Conservation (phyloP, 257 asterid genomes). For the Catharanthus roseus region DNA sequence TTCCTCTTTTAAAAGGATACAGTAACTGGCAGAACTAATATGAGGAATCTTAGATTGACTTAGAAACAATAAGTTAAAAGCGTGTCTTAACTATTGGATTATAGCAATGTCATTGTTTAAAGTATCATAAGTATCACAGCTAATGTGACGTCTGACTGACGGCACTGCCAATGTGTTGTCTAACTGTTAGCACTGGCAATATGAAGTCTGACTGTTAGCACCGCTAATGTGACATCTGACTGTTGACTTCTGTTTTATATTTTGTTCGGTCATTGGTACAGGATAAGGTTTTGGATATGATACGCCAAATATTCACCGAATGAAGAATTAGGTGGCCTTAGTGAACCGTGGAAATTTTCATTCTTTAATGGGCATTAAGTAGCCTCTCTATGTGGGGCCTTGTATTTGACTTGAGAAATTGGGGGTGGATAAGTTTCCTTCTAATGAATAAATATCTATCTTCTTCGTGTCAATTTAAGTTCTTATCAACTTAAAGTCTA, state of each 20-base stretch:
- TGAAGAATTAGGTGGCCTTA: neutral
- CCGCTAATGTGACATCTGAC: neutral
- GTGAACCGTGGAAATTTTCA: neutral
- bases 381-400: neutral
- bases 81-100: neutral
- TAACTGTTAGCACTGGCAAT: neutral
- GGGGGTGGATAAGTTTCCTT: neutral
- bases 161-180: neutral
- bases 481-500: neutral
- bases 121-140: neutral
- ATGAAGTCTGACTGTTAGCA: neutral
- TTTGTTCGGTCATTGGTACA: neutral
- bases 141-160: no score
- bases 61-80: neutral
- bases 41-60: neutral
- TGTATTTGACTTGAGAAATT: neutral
- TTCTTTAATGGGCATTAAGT: neutral
- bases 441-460: neutral
- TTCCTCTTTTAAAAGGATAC: neutral
- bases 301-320: neutral
- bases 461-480: neutral
- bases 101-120: neutral
- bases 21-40: neutral
- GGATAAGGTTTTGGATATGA: neutral
- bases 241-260: neutral